A percentile compares a stretch with the other conserved stretches of the same genome.
Conservation (phyloP, 306 rosid species). For the Oxytropis ochrocephala region DNA sequence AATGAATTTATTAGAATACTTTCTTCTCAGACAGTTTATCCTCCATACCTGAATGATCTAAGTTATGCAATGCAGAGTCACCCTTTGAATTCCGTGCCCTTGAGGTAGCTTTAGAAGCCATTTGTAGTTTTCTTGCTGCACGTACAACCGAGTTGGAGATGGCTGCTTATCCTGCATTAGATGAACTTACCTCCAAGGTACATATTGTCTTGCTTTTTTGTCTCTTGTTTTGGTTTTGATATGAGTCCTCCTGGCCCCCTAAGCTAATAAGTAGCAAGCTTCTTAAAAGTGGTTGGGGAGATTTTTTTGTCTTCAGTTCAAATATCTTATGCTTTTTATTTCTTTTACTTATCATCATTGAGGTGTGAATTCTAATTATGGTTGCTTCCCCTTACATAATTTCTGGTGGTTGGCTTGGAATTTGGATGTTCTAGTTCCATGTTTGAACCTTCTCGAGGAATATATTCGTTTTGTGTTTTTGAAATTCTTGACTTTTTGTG, state of each 20-base stretch:
- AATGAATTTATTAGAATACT: background rate
- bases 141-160: slow-evolving; percentile 89
- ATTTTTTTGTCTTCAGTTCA: background rate
- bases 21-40: background rate
- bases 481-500: background rate
- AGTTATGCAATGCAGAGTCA: slow-evolving; percentile 59
- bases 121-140: slow-evolving; percentile 94
- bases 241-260: background rate
- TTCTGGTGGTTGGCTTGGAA: background rate
- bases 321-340: background rate
- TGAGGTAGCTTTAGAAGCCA: slow-evolving; percentile 95
- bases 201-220: background rate
- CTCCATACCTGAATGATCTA: slow-evolving; percentile 25
- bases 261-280: background rate
- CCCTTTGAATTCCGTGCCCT: slow-evolving; percentile 95
- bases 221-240: background rate
- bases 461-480: background rate
- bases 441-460: slow-evolving; percentile 3
- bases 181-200: slow-evolving; percentile 92
- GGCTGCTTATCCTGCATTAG: slow-evolving; percentile 92
- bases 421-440: slow-evolving; percentile 12
- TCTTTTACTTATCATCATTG: background rate
- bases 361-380: background rate
- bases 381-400: background rate
- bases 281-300: background rate